Percentiles rank a stretch among this genome's conserved stretches.
These are phyloP conservation scores for Saccharum officinarum DNA, from an alignment of 176 grass and related monocot genomes.

Conservation along the genomic window DNA sequence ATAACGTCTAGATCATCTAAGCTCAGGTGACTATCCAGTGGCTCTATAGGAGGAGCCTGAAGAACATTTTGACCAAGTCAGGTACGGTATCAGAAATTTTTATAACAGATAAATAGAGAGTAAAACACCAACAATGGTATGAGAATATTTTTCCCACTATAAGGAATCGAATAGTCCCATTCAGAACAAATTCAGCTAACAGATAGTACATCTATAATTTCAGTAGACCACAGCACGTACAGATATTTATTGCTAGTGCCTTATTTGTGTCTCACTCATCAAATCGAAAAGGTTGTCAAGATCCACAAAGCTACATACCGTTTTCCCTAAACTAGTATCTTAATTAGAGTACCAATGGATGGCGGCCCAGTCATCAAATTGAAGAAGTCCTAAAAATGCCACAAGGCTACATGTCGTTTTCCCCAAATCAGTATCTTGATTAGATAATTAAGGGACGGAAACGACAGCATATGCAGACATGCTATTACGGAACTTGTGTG, in stretches of 20 bases:
- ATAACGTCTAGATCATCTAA: conserved; percentile 77
- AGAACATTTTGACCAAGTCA: conserved; percentile 24
- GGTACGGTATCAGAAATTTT: conserved; percentile 19
- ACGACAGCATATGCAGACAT: not conserved
- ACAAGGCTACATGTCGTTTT: conserved; percentile 14
- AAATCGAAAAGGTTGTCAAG: not conserved
- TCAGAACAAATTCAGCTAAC: not conserved
- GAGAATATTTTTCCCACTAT: conserved; percentile 7
- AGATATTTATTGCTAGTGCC: conserved; percentile 12
- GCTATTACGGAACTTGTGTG: not conserved
- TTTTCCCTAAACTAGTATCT: not conserved
- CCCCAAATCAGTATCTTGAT: conserved; percentile 1
- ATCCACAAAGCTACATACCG: not conserved
- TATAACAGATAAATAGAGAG: not conserved
- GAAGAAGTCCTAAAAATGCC: not conserved
- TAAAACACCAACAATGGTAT: not conserved
- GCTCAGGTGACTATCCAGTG: conserved; percentile 68
- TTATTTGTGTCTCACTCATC: conserved; percentile 15
- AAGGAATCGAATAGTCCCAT: no score
- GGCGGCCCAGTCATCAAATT: not conserved
- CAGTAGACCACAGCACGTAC: not conserved
- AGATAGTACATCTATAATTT: not conserved
- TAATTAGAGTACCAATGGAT: not conserved
- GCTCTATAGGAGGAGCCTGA: conserved; percentile 66
- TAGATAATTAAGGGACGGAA: not conserved